Percentiles rank a stretch among this genome's conserved stretches.
phyloP scores from a whole-genome alignment of 495 filamentous ascomycete genomes.

The Aspergillus baeticus region DNA sequence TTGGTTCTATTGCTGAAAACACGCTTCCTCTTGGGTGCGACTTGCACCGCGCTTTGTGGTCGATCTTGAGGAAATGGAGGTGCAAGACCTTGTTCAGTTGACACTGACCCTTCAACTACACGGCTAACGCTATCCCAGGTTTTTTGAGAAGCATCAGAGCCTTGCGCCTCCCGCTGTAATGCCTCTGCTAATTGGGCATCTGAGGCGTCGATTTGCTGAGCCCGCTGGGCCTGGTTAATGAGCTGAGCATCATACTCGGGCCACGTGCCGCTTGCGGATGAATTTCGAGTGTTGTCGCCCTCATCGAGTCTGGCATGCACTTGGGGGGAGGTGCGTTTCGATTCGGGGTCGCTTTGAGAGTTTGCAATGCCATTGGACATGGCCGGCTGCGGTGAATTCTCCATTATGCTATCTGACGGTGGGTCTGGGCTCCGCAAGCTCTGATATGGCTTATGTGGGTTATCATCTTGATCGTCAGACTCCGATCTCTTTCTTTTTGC shows the following conservation, averaged over 20 bases:
- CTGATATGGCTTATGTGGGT: conserved; percentile 13
- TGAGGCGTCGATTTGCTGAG: conserved; percentile 49
- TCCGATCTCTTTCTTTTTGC: conserved; percentile 45
- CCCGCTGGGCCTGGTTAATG: conserved; percentile 42
- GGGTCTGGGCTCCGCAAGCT: conserved; percentile 21
- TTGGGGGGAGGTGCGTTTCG: conserved; percentile 20
- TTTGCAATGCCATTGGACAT: conserved; percentile 12
- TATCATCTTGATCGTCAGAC: conserved; percentile 31
- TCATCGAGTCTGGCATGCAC: conserved; percentile 30
- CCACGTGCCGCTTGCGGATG: conserved; percentile 36
- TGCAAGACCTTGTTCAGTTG: conserved; percentile 38
- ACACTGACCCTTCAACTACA: conserved; percentile 28
- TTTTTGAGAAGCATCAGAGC: conserved; percentile 35
- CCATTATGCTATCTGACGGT: conserved; percentile 16
- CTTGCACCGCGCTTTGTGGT: conserved; percentile 48
- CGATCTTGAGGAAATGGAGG: conserved; percentile 40
- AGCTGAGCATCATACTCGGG: conserved; percentile 43
- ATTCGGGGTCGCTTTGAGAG: conserved; percentile 21
- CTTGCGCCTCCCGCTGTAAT: conserved; percentile 49
- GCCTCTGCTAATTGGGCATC: conserved; percentile 51
- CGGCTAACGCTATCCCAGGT: conserved; percentile 30
- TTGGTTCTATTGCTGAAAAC: conserved; percentile 96
- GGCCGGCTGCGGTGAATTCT: conserved; percentile 11
- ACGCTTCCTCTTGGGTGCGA: conserved; percentile 78
- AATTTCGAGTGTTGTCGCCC: conserved; percentile 28